Evolutionary conservation across 345 rosid species (phyloP).

Genomic region (Limnanthes douglasii): DNA sequence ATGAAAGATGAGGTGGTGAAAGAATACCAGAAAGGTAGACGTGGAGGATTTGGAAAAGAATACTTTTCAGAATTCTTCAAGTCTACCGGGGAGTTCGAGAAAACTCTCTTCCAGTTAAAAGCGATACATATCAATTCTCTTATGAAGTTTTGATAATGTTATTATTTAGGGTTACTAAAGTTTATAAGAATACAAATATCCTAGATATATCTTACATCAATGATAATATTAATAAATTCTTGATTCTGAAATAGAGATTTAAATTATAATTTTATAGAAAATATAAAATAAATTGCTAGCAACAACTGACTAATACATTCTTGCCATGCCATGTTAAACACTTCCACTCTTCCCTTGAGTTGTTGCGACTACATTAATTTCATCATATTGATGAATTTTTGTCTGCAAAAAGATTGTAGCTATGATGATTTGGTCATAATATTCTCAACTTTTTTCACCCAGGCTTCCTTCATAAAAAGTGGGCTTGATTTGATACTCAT

Average conservation of each 20-base stretch:
- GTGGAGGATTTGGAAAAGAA: conserved; percentile 95
- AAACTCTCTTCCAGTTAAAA: conserved; percentile 70
- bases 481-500: conserved; percentile 72
- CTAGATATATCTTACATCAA: neutral
- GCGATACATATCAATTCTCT: conserved; percentile 20
- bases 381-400: conserved; percentile 31
- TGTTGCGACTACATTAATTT: conserved; percentile 32
- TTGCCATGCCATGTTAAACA: conserved; percentile 53
- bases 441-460: conserved; percentile 39
- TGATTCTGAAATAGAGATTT: no score
- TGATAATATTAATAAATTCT: neutral
- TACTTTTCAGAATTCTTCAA: conserved; percentile 88
- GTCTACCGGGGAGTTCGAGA: conserved; percentile 88
- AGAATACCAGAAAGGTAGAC: conserved; percentile 72
- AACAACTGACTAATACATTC: conserved; percentile 50
- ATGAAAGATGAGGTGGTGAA: conserved; percentile 51
- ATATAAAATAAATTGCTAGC: no score
- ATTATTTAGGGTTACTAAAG: no score
- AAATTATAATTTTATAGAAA: no score
- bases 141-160: neutral
- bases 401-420: conserved; percentile 51
- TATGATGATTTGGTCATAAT: conserved; percentile 30
- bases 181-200: no score
- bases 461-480: conserved; percentile 47
- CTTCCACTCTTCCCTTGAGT: conserved; percentile 64